Evolutionary conservation across 1,139 yeast species (phyloP), one percentile per base, ranked within the genome.

Genomic region (Magnusiomyces tetraspermus): DNA sequence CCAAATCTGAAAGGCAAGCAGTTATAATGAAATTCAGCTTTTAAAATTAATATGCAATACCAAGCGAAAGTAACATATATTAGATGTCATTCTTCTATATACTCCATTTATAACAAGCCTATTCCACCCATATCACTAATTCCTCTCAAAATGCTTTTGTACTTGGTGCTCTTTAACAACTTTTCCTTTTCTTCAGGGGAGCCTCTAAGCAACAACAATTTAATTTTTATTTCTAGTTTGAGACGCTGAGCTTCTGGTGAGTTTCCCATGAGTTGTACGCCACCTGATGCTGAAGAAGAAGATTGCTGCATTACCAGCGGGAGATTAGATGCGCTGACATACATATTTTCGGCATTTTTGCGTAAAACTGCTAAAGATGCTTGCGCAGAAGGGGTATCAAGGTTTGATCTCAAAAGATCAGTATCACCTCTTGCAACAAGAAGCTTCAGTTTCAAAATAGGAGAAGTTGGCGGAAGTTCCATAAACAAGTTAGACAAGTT

Each of bases 391-490:
- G 58, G 57, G 4, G 50, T 44, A 5, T 51, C 55, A 17, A 62
- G 50, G 30, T 48, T 53, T 2, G 62, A 45, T 19, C 67, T 56
- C 42, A 58, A 48, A 56, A 59, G 56, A 22, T 63, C 67, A 13
- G 62, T 53, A 49, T 64, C 67, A 10, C 66, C 67, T 13, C 61
- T 56, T 11, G 58, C 60, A 24, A 59, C 45, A 55, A 60, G 58
- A 28, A 60, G 49, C 38, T 53, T 51, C 11, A 50, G 21, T 49
- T 55, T 48, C 31, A 52, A 50, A 28, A 53, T 52, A 30, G 58
- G 51, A 13, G 53, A 21, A 22, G 21, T 50, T 2, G 28, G 22
- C 3, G 36, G 47, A n/a, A 44, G 36, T 5, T 30, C 31, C 37
- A 23, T 15, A 41, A 26, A 15, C 26, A 26, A 41, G 11, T 28